These are phyloP conservation scores for Rheum nobile DNA, from an alignment of 148 eudicot species.

Conservation along the genomic window DNA sequence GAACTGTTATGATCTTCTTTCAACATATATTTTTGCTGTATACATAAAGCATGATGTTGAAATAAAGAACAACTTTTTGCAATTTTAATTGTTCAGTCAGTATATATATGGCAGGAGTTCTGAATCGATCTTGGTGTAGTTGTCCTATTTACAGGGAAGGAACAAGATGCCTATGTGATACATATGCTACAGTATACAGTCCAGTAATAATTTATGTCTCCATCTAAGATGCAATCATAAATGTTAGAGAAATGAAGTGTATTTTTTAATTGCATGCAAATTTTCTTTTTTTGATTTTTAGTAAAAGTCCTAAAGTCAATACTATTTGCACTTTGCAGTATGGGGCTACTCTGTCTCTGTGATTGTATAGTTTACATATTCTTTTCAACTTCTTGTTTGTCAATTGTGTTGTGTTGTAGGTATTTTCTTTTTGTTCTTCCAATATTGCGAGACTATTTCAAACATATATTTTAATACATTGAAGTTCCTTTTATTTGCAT, in stretches of 20 bases:
- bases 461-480: not conserved
- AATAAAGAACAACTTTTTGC: not conserved
- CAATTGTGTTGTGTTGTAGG: not conserved
- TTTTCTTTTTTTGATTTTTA: not conserved
- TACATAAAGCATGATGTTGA: not conserved
- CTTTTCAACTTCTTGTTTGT: not conserved
- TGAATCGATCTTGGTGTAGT: not conserved
- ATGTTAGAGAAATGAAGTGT: not conserved
- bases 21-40: not conserved
- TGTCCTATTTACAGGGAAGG: not conserved
- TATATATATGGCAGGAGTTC: not conserved
- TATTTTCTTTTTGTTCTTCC: not conserved
- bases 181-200: not conserved
- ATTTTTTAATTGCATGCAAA: not conserved
- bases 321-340: not conserved
- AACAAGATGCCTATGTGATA: not conserved
- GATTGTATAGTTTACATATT: not conserved
- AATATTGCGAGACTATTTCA: not conserved
- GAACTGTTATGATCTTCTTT: not conserved
- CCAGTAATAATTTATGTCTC: not conserved
- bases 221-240: not conserved
- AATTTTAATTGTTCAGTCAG: not conserved
- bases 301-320: not conserved
- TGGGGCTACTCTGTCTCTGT: not conserved
- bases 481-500: not conserved